Base-by-base conservation (phyloP, 805 yeast species). In the Debaryomyces castellii region DNA sequence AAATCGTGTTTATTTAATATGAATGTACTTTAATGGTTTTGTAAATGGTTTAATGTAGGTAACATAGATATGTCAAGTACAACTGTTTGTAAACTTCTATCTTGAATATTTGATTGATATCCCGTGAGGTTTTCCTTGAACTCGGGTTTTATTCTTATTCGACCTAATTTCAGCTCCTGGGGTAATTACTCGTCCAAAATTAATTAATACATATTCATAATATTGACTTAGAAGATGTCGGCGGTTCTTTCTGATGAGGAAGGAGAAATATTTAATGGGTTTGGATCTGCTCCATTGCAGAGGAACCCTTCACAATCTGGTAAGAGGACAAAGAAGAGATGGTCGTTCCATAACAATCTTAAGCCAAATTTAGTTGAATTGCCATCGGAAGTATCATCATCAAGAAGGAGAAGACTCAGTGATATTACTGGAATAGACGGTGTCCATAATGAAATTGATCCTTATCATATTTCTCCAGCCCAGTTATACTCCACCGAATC, bases 401-500 rank as follows among this genome's bases (percentile, higher is more conserved):
- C 63, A 11, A 52, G 57, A 40, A 49, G 77, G 42, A 49, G 77
- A 43, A 52, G 77, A 46, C 57, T 69, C 39, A 69, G 74, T 46
- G 77, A 72, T 46, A 63, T 67, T 30, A 64, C 71, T 9, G 69
- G 71, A 3, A 58, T 62, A 38, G 77, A 72, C 48, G 89, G 84
- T 39, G 89, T 89, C 27, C 96, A 89, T 59, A 76, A 77, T 33
- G 71, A 74, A 28, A 71, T 82, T 16, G 77, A 81, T 32, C 78
- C 83, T 20, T 75, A 77, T 50, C 84, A 85, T 57, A 80, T 87
- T 14, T 84, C 94, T 2, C 97, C 97, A 1, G 97, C 96, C 0
- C 99, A 92, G 66, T 71, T 91, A 38, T 92, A 92, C 63, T 84
- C 95, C 10, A 92, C 98, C 0, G 96, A 89, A 47, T 82, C 91